Conservation (phyloP, 768 basidiomycete species). For the Amanita subjunquillea region DNA sequence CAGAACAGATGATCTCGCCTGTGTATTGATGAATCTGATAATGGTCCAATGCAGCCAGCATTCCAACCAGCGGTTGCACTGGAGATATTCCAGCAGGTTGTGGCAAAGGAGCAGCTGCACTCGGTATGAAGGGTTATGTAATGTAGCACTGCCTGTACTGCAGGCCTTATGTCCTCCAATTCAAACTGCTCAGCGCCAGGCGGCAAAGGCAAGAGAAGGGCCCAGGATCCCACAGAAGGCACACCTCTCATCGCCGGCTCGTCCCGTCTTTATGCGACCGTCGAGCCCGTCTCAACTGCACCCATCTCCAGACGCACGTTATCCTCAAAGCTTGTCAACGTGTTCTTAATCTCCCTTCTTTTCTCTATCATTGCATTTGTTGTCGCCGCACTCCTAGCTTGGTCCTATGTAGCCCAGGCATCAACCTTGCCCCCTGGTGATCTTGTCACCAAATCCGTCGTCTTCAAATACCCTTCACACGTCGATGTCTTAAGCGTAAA, state of each 20-base stretch:
- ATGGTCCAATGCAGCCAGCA: constrained; percentile 30
- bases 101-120: constrained; percentile 41
- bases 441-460: constrained; percentile 42
- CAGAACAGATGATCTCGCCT: background rate
- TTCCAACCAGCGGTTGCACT: constrained; percentile 51
- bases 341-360: constrained; percentile 51
- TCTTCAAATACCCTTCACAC: constrained; percentile 49
- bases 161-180: background rate
- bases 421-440: constrained; percentile 46
- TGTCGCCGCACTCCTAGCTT: constrained; percentile 42
- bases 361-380: constrained; percentile 36
- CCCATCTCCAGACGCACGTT: constrained; percentile 20
- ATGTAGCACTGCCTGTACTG: background rate
- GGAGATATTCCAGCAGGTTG: constrained; percentile 48
- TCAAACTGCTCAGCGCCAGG: background rate
- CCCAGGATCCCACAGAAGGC: constrained; percentile 34
- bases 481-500: constrained; percentile 50
- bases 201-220: constrained; percentile 50
- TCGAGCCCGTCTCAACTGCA: constrained; percentile 13
- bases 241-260: constrained; percentile 41
- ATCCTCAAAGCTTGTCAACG: constrained; percentile 25
- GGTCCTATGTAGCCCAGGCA: constrained; percentile 53
- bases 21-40: background rate
- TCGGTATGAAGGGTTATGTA: constrained; percentile 22
- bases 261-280: constrained; percentile 22